Evolutionary conservation across 257 asterid genomes (phyloP).

Genomic region (Petrea volubilis): DNA sequence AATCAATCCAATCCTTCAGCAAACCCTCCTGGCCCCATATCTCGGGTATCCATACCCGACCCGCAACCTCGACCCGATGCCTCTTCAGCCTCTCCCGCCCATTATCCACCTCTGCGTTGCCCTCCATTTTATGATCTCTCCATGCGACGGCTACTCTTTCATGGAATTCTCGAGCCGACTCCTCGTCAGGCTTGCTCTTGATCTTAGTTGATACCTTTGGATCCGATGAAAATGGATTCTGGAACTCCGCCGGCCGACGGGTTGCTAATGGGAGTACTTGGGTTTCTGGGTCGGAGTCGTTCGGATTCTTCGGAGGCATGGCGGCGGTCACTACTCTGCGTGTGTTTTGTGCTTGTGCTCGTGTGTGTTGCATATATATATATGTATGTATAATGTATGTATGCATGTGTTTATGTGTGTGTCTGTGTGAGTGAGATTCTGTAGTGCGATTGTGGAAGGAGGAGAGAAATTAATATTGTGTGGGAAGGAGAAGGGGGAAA

Average conservation of each 20-base stretch:
- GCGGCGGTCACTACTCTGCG: neutral
- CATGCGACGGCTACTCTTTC: neutral
- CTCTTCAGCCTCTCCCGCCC: constrained; percentile 65
- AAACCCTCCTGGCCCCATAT: constrained; percentile 66
- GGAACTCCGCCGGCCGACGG: neutral
- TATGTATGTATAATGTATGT: neutral
- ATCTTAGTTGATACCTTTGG: constrained; percentile 31
- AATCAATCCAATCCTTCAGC: constrained; percentile 67
- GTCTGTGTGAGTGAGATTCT: no score
- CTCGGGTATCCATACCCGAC: constrained; percentile 69
- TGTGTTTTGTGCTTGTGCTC: neutral
- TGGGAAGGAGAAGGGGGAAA: neutral
- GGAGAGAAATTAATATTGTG: no score
- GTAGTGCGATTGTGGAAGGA: no score
- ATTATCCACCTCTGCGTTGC: constrained; percentile 10
- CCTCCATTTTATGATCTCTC: neutral
- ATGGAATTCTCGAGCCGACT: neutral
- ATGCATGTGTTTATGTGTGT: no score
- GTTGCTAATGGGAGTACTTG: neutral
- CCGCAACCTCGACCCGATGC: constrained; percentile 60
- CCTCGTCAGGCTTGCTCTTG: constrained; percentile 1
- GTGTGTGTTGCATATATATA: neutral
- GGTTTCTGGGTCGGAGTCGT: neutral
- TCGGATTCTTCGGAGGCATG: constrained; percentile 15
- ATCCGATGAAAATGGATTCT: constrained; percentile 17